Evolutionary conservation across 768 basidiomycete genomes (phyloP).

Genomic region (Mycena chlorophos): DNA sequence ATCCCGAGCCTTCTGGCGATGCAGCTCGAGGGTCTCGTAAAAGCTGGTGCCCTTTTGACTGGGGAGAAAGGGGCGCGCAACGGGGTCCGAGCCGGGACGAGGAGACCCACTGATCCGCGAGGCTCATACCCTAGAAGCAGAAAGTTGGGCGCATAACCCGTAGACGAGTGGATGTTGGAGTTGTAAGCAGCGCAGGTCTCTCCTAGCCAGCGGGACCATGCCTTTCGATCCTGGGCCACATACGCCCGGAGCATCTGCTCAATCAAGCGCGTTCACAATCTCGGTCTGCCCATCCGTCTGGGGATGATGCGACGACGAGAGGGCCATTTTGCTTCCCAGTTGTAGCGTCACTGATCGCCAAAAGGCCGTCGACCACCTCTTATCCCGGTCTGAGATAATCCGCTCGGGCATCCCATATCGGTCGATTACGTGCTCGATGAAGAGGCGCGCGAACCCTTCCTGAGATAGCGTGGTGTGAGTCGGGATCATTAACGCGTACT

Average conservation of each 20-base stretch:
- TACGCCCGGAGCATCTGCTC: background rate
- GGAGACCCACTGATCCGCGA: background rate
- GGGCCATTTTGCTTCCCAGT: background rate
- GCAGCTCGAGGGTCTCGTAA: background rate
- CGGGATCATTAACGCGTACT: conserved; percentile 36
- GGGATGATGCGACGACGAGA: conserved; percentile 13
- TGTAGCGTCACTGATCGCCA: conserved; percentile 12
- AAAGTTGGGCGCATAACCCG: conserved; percentile 27
- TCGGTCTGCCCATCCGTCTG: too few relatives aligned
- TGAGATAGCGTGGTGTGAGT: conserved; percentile 7
- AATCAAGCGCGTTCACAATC: background rate
- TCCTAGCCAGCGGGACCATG: conserved; percentile 30
- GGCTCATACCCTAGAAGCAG: conserved; percentile 32
- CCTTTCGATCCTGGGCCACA: conserved; percentile 12
- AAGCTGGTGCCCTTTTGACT: conserved; percentile 14
- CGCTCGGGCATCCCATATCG: conserved; percentile 6
- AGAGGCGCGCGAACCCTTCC: conserved; percentile 9
- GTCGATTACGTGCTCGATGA: conserved; percentile 10
- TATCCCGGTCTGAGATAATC: too few relatives aligned
- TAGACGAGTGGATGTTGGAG: conserved; percentile 26
- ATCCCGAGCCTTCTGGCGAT: conserved; percentile 17
- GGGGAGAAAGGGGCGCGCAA: conserved; percentile 4
- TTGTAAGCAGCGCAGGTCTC: conserved; percentile 34
- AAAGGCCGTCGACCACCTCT: too few relatives aligned
- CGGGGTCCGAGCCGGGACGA: conserved; percentile 1